phyloP scores from a whole-genome alignment of 2,329 filamentous ascomycete genomes.

The Arthrinium puccinioides region DNA sequence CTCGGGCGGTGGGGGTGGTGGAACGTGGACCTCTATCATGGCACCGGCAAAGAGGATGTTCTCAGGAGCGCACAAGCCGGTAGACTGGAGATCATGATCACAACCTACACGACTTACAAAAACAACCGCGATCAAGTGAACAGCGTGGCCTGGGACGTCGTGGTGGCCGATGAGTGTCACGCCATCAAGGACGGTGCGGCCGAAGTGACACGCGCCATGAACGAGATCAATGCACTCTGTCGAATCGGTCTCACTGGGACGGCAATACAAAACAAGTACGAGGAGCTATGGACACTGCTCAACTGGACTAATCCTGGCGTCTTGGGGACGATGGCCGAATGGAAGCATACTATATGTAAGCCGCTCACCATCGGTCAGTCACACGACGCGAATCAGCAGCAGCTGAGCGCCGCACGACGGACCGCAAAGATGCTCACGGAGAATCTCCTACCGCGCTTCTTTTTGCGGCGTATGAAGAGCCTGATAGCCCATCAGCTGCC shows the following conservation, averaged over 20 bases:
- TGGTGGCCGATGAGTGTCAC: conserved; percentile 93
- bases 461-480: conserved; percentile 86
- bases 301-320: conserved; percentile 92
- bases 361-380: conserved; percentile 85
- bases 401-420: conserved; percentile 72
- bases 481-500: conserved; percentile 88
- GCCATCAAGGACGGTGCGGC: conserved; percentile 73
- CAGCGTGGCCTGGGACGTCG: conserved; percentile 83
- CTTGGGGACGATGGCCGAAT: conserved; percentile 58
- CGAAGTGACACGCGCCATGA: conserved; percentile 78
- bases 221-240: conserved; percentile 83
- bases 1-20: conserved; percentile 92
- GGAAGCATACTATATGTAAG: conserved; percentile 70
- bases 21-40: conserved; percentile 79
- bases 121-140: conserved; percentile 71
- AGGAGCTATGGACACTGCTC: conserved; percentile 90
- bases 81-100: conserved; percentile 82
- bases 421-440: conserved; percentile 80
- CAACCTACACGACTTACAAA: conserved; percentile 86
- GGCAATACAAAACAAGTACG: conserved; percentile 95
- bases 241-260: conserved; percentile 91
- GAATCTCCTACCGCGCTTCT: conserved; percentile 83
- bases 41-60: conserved; percentile 58
- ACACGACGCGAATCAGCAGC: conserved; percentile 78
- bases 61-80: conserved; percentile 68